phyloP scores from a whole-genome alignment of 164 flowering plant species.

The Hamamelis virginiana region DNA sequence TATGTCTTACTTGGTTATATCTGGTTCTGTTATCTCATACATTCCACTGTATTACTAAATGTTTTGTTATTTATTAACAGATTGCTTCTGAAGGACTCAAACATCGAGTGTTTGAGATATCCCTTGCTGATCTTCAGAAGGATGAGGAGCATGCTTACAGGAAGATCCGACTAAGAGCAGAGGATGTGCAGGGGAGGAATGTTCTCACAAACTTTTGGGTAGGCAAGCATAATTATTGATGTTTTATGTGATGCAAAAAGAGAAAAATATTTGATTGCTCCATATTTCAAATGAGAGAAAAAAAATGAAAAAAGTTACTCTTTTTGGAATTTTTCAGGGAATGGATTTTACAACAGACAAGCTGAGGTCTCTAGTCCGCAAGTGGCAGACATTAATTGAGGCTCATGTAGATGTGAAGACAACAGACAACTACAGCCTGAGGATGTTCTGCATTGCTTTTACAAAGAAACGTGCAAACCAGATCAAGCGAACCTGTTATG shows the following conservation, averaged over 20 bases:
- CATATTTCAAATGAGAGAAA: too few relatives aligned
- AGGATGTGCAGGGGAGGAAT: slow-evolving; percentile 83
- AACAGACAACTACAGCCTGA: slow-evolving; percentile 62
- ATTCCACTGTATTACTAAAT: too few relatives aligned
- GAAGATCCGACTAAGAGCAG: slow-evolving; percentile 77
- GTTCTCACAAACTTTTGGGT: slow-evolving; percentile 85
- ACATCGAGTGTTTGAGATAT: slow-evolving; percentile 68
- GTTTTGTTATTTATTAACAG: slow-evolving; percentile 24
- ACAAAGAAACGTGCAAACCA: slow-evolving; percentile 77
- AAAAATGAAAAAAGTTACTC: background rate
- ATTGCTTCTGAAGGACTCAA: slow-evolving; percentile 89
- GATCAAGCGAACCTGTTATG: slow-evolving; percentile 74
- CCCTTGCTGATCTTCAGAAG: slow-evolving; percentile 70
- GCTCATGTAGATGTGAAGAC: slow-evolving; percentile 90
- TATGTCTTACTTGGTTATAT: too few relatives aligned
- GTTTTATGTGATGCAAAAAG: too few relatives aligned
- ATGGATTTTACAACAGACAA: slow-evolving; percentile 89
- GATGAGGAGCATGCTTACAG: slow-evolving; percentile 83
- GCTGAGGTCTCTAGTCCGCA: slow-evolving; percentile 72
- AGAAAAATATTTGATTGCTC: too few relatives aligned
- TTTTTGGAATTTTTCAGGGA: slow-evolving; percentile 38
- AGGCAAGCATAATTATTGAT: slow-evolving; percentile 9
- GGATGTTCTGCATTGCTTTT: slow-evolving; percentile 84
- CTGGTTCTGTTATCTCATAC: background rate
- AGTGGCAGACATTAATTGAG: slow-evolving; percentile 82